Evolutionary conservation across 2,329 filamentous ascomycete genomes (phyloP).

Genomic region (Penicillium verrucosum): DNA sequence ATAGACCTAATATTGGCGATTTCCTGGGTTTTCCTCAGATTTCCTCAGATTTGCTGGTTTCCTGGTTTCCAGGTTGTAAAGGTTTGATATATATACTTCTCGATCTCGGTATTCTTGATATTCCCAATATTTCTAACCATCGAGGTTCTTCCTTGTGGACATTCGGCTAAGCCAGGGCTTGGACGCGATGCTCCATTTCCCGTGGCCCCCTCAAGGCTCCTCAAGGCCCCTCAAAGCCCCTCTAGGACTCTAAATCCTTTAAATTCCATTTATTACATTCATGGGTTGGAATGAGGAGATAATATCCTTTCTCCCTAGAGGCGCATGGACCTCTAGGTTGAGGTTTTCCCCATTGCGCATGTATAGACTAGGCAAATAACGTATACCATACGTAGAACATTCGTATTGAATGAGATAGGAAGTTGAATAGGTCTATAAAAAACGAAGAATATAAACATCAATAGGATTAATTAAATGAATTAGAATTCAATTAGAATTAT

Average conservation of each 20-base stretch:
- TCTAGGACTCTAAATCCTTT: neutral
- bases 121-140: neutral
- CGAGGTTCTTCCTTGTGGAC: neutral
- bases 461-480: neutral
- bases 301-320: neutral
- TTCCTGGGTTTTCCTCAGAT: neutral
- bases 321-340: neutral
- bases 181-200: constrained; percentile 3
- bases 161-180: constrained; percentile 9
- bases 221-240: neutral
- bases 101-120: neutral
- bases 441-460: neutral
- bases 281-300: neutral
- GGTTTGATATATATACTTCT: neutral
- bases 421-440: no score
- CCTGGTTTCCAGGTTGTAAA: neutral
- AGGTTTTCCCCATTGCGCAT: neutral
- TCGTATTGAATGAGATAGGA: neutral
- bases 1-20: neutral
- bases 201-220: neutral
- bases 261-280: neutral
- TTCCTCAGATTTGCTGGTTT: neutral
- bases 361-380: neutral
- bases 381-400: neutral
- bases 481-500: neutral